Evolutionary conservation across 2,329 filamentous ascomycete species (phyloP).

Genomic region (Aspergillus ruber): DNA sequence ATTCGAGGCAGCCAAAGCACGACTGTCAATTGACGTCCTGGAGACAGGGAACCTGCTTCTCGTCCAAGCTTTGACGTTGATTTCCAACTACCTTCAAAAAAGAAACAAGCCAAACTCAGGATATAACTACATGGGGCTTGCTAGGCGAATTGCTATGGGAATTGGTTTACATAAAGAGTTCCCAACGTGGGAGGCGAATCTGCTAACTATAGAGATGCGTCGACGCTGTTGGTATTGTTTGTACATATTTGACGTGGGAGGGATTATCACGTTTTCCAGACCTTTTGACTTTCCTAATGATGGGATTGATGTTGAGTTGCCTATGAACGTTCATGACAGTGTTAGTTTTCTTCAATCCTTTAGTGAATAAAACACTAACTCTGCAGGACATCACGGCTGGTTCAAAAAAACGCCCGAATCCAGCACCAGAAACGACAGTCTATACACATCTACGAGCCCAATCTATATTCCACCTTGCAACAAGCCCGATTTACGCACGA

Average conservation of each 20-base stretch:
- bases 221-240: conserved; percentile 22
- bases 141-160: conserved; percentile 35
- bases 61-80: conserved; percentile 36
- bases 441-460: conserved; percentile 27
- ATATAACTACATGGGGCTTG: conserved; percentile 37
- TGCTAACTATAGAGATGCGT: conserved; percentile 22
- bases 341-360: conserved; percentile 1
- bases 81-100: conserved; percentile 39
- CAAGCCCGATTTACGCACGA: conserved; percentile 25
- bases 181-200: conserved; percentile 24
- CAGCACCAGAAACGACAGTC: conserved; percentile 18
- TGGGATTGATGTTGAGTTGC: conserved; percentile 31
- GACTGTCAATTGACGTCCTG: conserved; percentile 30
- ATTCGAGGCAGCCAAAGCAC: conserved; percentile 31
- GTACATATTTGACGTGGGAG: conserved; percentile 36
- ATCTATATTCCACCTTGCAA: conserved; percentile 23
- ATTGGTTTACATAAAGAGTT: conserved; percentile 40
- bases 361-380: not conserved
- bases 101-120: conserved; percentile 38
- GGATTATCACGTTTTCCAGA: conserved; percentile 38
- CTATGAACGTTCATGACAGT: conserved; percentile 28
- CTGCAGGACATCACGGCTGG: conserved; percentile 11
- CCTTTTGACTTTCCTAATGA: conserved; percentile 34
- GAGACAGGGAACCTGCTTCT: conserved; percentile 37
- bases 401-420: conserved; percentile 14